Evolutionary conservation across 1,284 basidiomycete species (phyloP).

Genomic region (Gymnopus androsaceus): DNA sequence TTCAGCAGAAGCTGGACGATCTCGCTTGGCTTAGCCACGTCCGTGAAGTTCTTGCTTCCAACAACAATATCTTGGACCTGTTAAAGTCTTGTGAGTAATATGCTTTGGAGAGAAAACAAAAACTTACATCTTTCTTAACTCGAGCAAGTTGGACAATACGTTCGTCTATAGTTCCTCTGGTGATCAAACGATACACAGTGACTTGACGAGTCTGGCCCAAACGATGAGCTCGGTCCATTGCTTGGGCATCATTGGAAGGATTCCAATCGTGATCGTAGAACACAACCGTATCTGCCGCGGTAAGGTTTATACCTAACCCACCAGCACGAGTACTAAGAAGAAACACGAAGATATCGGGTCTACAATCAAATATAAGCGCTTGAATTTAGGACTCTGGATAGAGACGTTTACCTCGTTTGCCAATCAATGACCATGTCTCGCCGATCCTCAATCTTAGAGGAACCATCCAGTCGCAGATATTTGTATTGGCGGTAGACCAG

Average conservation of each 20-base stretch:
- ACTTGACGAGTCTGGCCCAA: constrained; percentile 99
- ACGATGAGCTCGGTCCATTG: constrained; percentile 99
- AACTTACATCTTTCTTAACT: constrained; percentile 90
- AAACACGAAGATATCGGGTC: constrained; percentile 95
- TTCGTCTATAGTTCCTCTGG: constrained; percentile 97
- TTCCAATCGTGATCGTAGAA: constrained; percentile 99
- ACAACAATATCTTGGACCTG: constrained; percentile 99
- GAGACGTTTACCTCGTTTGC: constrained; percentile 83
- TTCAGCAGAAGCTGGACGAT: constrained; percentile 95
- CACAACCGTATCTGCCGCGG: constrained; percentile 96
- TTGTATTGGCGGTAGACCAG: constrained; percentile 98
- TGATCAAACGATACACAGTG: constrained; percentile 97
- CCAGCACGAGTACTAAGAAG: constrained; percentile 95
- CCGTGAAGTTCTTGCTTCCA: constrained; percentile 91
- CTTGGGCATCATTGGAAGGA: constrained; percentile 98
- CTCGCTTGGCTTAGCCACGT: constrained; percentile 94
- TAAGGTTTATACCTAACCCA: constrained; percentile 97
- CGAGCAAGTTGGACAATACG: constrained; percentile 94
- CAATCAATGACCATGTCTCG: constrained; percentile 99
- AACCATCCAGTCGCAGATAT: constrained; percentile 94
- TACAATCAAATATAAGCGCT: constrained; percentile 31
- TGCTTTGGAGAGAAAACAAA: background rate
- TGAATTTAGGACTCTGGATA: constrained; percentile 7
- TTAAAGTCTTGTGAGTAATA: background rate
- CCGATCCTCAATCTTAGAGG: constrained; percentile 93